Conservation (phyloP, 495 filamentous ascomycete genomes). For the Xylaria bambusicola region DNA sequence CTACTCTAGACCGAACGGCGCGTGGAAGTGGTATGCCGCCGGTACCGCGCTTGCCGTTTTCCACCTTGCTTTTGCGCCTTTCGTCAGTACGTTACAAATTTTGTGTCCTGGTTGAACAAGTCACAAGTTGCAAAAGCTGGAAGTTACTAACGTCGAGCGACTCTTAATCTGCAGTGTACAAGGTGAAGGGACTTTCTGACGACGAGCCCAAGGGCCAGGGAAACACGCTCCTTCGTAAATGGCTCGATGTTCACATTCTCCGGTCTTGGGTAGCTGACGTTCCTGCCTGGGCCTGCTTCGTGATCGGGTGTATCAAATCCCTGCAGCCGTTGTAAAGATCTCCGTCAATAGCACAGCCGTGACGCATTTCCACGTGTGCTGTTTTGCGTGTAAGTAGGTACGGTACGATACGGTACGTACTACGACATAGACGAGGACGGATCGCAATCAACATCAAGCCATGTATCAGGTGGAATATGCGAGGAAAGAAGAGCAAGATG, state of each 20-base stretch:
- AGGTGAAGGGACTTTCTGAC: slow-evolving; percentile 26
- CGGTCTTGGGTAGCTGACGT: slow-evolving; percentile 27
- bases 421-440: too few species aligned
- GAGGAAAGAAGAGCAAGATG: too few species aligned
- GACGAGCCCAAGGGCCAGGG: slow-evolving; percentile 19
- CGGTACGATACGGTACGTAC: too few species aligned
- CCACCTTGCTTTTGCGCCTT: slow-evolving; percentile 32
- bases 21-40: slow-evolving; percentile 30
- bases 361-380: too few species aligned
- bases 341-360: background rate
- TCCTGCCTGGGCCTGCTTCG: slow-evolving; percentile 32
- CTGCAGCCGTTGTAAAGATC: slow-evolving; percentile 19
- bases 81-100: slow-evolving; percentile 22
- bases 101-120: background rate
- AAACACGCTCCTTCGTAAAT: slow-evolving; percentile 19
- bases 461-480: too few species aligned
- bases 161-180: slow-evolving; percentile 15
- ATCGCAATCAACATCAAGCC: too few species aligned
- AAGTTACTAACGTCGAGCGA: too few species aligned
- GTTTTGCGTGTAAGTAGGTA: too few species aligned
- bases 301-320: slow-evolving; percentile 26
- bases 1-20: slow-evolving; percentile 16
- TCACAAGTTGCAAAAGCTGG: too few species aligned
- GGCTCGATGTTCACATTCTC: slow-evolving; percentile 27
- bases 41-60: slow-evolving; percentile 24